Base-by-base conservation (phyloP, 2,329 filamentous ascomycete species). In the Clonostachys solani region DNA sequence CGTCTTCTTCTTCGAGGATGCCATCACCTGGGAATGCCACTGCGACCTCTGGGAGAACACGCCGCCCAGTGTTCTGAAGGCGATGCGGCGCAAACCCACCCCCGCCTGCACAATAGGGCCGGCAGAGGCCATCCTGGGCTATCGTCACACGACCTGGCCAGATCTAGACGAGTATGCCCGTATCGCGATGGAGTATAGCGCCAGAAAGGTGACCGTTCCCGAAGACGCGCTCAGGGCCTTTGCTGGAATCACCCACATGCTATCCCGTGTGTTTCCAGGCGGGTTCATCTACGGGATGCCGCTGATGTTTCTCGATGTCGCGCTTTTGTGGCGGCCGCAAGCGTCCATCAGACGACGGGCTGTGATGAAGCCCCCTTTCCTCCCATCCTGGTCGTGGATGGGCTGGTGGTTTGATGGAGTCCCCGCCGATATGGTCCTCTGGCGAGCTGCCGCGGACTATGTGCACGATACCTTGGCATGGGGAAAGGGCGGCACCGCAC, bases 311-410 rank as follows among this genome's bases (percentile, higher is more conserved):
- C 56, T 74, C 19, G 71, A 74, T 44, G 61, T 65, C 43, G 69
- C 71, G 8, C 61, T 74, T 18, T 61, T 74, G 23, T 74, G 71
- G 71, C 63, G 69, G 15, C 71, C 71, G 13, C 62, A 68, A 42
- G 68, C 70, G 15, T 69, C 67, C 4, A 67, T 73, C 29, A 61
- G 69, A 23, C 60, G 71, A 16, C 56, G 69, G 18, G 63, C 64
- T 7, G 53, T 67, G 7, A 56, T 64, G 5, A 60, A 62, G 0
- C 59, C 66, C 12, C 62, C 67, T 3, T 69, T 68, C 45, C 57
- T 73, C 6, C 71, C 71, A 1, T 71, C 67, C 5, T 74, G 71
- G 71, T 71, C 69, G 33, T 74, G 71, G 71, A 68, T 74, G 64
- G 70, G 71, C 18, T 74, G 71, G 71, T 72, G 68, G 64, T 71